These are phyloP conservation scores for Annulohypoxylon nitens DNA, from an alignment of 495 filamentous ascomycete genomes.

Conservation along the genomic window DNA sequence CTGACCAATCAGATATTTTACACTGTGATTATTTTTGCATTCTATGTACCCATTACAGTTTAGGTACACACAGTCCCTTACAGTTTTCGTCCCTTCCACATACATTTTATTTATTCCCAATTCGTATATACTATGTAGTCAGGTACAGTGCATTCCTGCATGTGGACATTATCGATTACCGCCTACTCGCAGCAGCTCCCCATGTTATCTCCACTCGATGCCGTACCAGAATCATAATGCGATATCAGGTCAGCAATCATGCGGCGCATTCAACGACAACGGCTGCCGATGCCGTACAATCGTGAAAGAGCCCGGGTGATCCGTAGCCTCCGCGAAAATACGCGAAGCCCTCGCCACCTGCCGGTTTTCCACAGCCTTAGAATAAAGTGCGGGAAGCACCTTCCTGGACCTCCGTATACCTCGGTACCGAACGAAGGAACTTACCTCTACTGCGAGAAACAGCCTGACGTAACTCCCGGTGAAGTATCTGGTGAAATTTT, in stretches of 20 bases:
- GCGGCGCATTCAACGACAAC: conserved; percentile 11
- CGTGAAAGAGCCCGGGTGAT: neutral
- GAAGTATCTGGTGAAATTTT: neutral
- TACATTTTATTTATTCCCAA: conserved; percentile 1
- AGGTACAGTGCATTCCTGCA: neutral
- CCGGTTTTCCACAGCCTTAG: conserved; percentile 12
- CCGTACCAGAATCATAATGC: conserved; percentile 5
- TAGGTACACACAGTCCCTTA: neutral
- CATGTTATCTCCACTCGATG: conserved; percentile 18
- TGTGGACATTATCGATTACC: conserved; percentile 14
- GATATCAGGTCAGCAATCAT: conserved; percentile 15
- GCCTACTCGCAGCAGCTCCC: neutral
- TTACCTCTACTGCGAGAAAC: neutral
- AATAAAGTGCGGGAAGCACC: neutral
- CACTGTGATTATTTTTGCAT: conserved; percentile 7
- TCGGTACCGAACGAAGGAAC: neutral
- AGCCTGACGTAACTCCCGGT: neutral
- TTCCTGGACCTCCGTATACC: neutral
- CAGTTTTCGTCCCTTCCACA: neutral
- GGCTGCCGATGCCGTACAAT: neutral
- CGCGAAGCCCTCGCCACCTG: conserved; percentile 1
- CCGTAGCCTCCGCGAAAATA: conserved; percentile 14
- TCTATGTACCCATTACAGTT: conserved; percentile 13
- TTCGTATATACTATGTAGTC: neutral
- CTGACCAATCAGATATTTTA: conserved; percentile 44